A percentile compares a stretch with the other conserved stretches of the same genome.
Conservation (phyloP, 768 basidiomycete genomes). For the Melanogaster broomeanus region DNA sequence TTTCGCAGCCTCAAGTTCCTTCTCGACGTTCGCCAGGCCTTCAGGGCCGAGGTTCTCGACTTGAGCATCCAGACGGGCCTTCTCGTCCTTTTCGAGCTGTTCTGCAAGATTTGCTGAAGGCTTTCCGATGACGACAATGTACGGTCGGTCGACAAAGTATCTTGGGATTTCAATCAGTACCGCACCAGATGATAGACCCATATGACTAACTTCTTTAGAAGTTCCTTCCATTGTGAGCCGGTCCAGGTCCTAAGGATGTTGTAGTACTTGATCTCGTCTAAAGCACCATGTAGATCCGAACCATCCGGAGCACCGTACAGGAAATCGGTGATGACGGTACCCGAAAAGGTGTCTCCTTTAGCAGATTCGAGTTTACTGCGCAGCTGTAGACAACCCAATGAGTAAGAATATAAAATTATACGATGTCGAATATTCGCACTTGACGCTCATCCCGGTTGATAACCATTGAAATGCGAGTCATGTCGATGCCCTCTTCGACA, state of each 20-base stretch:
- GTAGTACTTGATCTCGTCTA: conserved; percentile 82
- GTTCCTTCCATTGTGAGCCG: conserved; percentile 69
- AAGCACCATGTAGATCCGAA: conserved; percentile 65
- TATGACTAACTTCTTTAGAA: conserved; percentile 67
- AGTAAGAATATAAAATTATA: neutral
- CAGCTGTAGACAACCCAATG: conserved; percentile 46
- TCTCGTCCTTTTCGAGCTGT: conserved; percentile 79
- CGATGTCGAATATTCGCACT: conserved; percentile 37
- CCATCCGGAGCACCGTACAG: conserved; percentile 85
- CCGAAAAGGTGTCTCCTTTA: conserved; percentile 79
- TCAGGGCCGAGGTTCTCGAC: conserved; percentile 71
- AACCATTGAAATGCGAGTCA: conserved; percentile 86
- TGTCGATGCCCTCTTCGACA: conserved; percentile 76
- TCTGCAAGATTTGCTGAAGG: conserved; percentile 86
- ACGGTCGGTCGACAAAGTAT: conserved; percentile 74
- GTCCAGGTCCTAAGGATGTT: conserved; percentile 69
- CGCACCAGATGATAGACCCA: neutral
- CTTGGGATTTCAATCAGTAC: conserved; percentile 41
- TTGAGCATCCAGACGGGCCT: conserved; percentile 71
- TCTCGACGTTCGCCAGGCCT: conserved; percentile 71
- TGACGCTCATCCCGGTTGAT: conserved; percentile 88
- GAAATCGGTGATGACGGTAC: conserved; percentile 78
- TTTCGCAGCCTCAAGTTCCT: conserved; percentile 79
- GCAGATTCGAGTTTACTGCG: conserved; percentile 82
- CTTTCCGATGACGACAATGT: conserved; percentile 79